Evolutionary conservation across 345 rosid genomes (phyloP), one percentile per base, ranked within the genome.

Genomic region (Turnera subulata): DNA sequence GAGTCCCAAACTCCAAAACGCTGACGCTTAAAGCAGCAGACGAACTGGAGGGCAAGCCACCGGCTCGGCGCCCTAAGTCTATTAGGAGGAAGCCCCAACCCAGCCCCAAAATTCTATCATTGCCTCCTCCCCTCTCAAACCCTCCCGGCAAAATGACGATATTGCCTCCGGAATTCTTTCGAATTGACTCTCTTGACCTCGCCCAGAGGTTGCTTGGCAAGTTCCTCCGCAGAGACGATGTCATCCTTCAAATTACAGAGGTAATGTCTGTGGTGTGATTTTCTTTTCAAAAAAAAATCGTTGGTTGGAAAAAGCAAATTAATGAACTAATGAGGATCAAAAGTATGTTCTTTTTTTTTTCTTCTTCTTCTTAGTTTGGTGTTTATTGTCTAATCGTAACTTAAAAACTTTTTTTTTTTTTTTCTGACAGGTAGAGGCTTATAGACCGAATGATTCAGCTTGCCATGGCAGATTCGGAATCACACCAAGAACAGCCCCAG

Each of bases 141-240:
- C 45, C 69, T 46, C 24, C 65, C 16, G 80, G 39, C 16, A 64
- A 71, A 37, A 68, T 60, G 66, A 66, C 69, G 55, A 65, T 86
- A 17, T 62, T 92, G 64, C 69, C 91, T 8, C 84, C 55, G n/a
- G 75, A 75, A 37, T 92, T 84, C 81, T 92, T 80, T 62, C 91
- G 82, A 47, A 60, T 89, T 14, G 97, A 92, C 64, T 89, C 97
- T 12, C 84, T 92, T 61, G 85, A 84, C 56, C 90, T 92, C 15
- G 98, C 97, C 52, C 95, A 94, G 0, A 86, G 94, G 38, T 70
- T 92, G 83, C 97, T 92, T 23, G 98, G 98, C 47, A 92, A 92
- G 75, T 78, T 83, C 47, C 68, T 92, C 0, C 75, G 82, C 74
- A 83, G 82, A 74, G 93, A 83, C 64, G 79, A 85, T 25, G 96